phyloP scores from a whole-genome alignment of 2,329 filamentous ascomycete species.

The Aspergillus quadricinctus region DNA sequence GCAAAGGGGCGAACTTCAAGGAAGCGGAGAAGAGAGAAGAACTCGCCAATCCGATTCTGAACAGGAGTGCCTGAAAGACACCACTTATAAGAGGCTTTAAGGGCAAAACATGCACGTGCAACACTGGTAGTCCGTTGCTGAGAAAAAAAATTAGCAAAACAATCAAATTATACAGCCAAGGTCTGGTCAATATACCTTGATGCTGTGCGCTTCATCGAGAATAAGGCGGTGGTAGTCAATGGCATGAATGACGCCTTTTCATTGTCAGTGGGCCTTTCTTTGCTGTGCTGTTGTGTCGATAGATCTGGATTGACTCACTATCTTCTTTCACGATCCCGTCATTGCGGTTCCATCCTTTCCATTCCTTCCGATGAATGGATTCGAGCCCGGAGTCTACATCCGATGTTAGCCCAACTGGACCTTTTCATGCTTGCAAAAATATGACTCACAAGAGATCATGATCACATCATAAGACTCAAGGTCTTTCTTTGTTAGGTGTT shows the following conservation, averaged over 20 bases:
- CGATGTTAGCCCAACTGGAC: constrained; percentile 4
- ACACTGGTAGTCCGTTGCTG: constrained; percentile 73
- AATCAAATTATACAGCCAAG: neutral
- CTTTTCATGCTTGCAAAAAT: neutral
- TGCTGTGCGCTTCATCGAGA: constrained; percentile 91
- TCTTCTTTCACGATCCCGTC: constrained; percentile 76
- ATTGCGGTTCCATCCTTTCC: constrained; percentile 80
- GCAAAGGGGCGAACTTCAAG: constrained; percentile 84
- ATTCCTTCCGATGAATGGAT: constrained; percentile 86
- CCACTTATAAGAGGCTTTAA: constrained; percentile 87
- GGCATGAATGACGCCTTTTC: constrained; percentile 68
- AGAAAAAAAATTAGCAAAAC: constrained; percentile 8
- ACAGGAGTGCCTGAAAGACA: constrained; percentile 92
- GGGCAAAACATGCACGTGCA: constrained; percentile 88
- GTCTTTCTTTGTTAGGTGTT: constrained; percentile 68
- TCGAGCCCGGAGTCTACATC: constrained; percentile 61
- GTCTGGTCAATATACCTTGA: constrained; percentile 57
- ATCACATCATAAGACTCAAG: constrained; percentile 85
- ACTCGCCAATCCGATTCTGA: constrained; percentile 95
- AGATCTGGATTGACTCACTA: constrained; percentile 35
- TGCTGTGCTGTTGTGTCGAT: neutral
- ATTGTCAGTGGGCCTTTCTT: constrained; percentile 5
- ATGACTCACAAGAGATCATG: constrained; percentile 84
- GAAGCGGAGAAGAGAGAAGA: constrained; percentile 91
- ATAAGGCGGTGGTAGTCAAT: constrained; percentile 88